Conservation (phyloP, 192 early-diverging fungal genomes). For the Phycomyces nitens region DNA sequence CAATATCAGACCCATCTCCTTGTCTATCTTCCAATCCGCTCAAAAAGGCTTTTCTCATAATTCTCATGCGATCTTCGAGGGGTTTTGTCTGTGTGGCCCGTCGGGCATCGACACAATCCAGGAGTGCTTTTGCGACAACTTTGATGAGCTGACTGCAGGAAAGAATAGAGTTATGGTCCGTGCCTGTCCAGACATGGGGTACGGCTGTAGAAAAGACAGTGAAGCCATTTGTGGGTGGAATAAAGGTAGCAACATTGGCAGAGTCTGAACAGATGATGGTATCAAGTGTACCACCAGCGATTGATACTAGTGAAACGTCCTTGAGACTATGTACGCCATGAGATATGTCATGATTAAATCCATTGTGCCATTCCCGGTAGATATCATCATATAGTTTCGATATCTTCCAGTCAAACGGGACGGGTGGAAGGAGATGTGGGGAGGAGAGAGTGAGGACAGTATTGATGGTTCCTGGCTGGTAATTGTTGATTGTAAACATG, state of each 20-base stretch:
- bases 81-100: conserved; percentile 54
- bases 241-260: conserved; percentile 63
- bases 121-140: conserved; percentile 55
- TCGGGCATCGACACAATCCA: conserved; percentile 64
- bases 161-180: conserved; percentile 81
- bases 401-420: conserved; percentile 63
- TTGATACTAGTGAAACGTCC: conserved; percentile 74
- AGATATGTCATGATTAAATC: conserved; percentile 19
- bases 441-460: conserved; percentile 86
- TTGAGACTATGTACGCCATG: conserved; percentile 24
- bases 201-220: conserved; percentile 77
- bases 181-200: conserved; percentile 81
- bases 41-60: conserved; percentile 55
- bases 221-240: conserved; percentile 68
- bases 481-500: conserved; percentile 67
- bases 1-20: conserved; percentile 21
- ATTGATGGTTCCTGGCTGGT: conserved; percentile 65
- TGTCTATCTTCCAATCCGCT: conserved; percentile 46
- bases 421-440: conserved; percentile 80
- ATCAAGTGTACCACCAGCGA: conserved; percentile 88
- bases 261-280: conserved; percentile 82
- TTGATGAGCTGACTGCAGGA: conserved; percentile 89
- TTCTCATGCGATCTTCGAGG: conserved; percentile 56
- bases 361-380: conserved; percentile 67
- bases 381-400: conserved; percentile 65